These are phyloP conservation scores for Tetracentron sinense DNA, from an alignment of 164 flowering plant species.

Conservation along the genomic window DNA sequence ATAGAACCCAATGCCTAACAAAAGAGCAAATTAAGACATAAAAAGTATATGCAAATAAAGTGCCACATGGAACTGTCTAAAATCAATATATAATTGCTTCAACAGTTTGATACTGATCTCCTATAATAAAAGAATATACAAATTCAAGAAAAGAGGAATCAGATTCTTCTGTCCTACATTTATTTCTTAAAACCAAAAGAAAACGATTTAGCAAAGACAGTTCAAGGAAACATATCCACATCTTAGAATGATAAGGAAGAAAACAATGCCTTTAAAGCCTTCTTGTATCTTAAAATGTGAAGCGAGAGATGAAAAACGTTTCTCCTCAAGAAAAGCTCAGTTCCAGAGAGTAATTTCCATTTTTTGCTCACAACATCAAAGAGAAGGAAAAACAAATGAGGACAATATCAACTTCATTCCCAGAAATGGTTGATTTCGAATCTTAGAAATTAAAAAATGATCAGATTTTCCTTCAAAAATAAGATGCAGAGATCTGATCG, in stretches of 20 bases:
- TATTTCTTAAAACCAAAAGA: background rate
- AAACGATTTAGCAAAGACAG: background rate
- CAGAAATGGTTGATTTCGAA: background rate
- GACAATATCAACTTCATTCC: background rate
- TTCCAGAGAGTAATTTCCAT: too few relatives aligned
- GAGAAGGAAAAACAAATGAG: background rate
- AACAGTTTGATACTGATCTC: too few relatives aligned
- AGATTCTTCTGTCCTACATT: background rate
- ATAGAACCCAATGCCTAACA: background rate
- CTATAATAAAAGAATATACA: too few relatives aligned
- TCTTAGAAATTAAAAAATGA: background rate
- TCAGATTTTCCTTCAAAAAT: background rate
- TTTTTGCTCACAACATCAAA: background rate
- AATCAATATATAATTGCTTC: too few relatives aligned
- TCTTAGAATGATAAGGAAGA: background rate
- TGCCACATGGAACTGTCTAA: too few relatives aligned
- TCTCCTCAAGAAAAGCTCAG: too few relatives aligned
- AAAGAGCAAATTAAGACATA: background rate
- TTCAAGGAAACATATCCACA: background rate
- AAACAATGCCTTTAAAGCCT: background rate
- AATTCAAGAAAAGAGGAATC: background rate
- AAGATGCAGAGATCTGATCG: background rate
- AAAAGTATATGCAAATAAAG: too few relatives aligned
- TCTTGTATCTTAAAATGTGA: too few relatives aligned
- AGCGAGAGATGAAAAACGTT: too few relatives aligned